Evolutionary conservation across 352 stramenopile species (phyloP).

Genomic region (Phytophthora citrophthora): DNA sequence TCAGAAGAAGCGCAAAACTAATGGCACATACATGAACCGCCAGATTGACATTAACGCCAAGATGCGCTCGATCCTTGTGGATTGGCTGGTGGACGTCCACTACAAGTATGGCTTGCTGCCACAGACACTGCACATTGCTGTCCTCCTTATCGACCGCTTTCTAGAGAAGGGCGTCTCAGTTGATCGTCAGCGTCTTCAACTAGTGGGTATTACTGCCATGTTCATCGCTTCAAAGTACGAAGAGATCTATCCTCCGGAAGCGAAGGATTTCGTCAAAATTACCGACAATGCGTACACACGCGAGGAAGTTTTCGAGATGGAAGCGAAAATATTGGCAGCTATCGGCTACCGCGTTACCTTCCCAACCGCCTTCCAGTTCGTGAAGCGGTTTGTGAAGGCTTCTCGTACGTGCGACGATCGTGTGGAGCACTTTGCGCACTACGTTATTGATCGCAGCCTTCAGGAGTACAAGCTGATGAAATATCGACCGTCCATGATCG

Average conservation of each 20-base stretch:
- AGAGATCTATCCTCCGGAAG: slow-evolving; percentile 96
- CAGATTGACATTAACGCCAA: slow-evolving; percentile 99
- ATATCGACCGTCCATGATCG: slow-evolving; percentile 97
- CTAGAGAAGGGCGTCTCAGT: slow-evolving; percentile 78
- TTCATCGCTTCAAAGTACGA: slow-evolving; percentile 98
- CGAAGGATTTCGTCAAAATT: slow-evolving; percentile 96
- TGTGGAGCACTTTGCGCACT: slow-evolving; percentile 94
- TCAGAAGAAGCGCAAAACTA: slow-evolving; percentile 68
- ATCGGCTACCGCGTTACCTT: slow-evolving; percentile 85
- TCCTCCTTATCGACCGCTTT: slow-evolving; percentile 84
- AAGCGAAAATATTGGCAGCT: slow-evolving; percentile 74
- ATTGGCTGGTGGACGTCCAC: slow-evolving; percentile 98
- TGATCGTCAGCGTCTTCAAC: slow-evolving; percentile 90
- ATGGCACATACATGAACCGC: slow-evolving; percentile 74
- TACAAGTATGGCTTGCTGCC: slow-evolving; percentile 82
- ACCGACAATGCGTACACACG: slow-evolving; percentile 95
- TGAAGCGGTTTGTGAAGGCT: slow-evolving; percentile 89
- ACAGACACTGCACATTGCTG: slow-evolving; percentile 87
- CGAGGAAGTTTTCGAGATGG: slow-evolving; percentile 84
- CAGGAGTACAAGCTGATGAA: slow-evolving; percentile 99
- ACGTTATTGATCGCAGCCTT: slow-evolving; percentile 97
- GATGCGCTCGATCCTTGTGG: slow-evolving; percentile 99
- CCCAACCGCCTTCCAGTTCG: slow-evolving; percentile 85
- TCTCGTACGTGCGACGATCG: slow-evolving; percentile 74
- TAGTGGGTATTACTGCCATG: slow-evolving; percentile 96